Evolutionary conservation across 2,329 filamentous ascomycete species (phyloP).

Genomic region (Arthrinium puccinioides): DNA sequence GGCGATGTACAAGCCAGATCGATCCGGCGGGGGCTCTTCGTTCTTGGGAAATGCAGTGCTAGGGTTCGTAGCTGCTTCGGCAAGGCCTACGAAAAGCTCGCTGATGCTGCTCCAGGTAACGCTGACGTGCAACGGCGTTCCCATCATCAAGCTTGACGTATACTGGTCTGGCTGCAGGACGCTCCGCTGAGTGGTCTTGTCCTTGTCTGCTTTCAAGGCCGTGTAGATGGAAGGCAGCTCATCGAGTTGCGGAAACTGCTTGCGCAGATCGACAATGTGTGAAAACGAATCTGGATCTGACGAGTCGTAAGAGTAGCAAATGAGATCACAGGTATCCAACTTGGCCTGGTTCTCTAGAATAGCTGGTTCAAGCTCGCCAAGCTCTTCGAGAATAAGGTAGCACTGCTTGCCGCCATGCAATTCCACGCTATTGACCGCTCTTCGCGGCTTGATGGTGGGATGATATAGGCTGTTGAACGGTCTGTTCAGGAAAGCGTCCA

Average conservation of each 20-base stretch:
- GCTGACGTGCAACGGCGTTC: slow-evolving; percentile 86
- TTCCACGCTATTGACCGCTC: slow-evolving; percentile 93
- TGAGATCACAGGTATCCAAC: slow-evolving; percentile 84
- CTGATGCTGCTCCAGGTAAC: slow-evolving; percentile 91
- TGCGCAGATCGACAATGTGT: slow-evolving; percentile 76
- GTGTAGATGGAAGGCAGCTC: slow-evolving; percentile 88
- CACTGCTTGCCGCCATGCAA: slow-evolving; percentile 93
- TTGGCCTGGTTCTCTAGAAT: slow-evolving; percentile 88
- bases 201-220: slow-evolving; percentile 88
- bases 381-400: slow-evolving; percentile 90
- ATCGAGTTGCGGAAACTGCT: slow-evolving; percentile 75
- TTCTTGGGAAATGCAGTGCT: slow-evolving; percentile 82
- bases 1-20: slow-evolving; percentile 79
- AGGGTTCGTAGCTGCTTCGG: slow-evolving; percentile 86
- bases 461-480: slow-evolving; percentile 79
- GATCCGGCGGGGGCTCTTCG: slow-evolving; percentile 78
- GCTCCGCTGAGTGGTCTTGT: slow-evolving; percentile 92
- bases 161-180: slow-evolving; percentile 91
- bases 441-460: slow-evolving; percentile 89
- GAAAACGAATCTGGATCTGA: slow-evolving; percentile 94
- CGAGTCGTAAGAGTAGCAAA: slow-evolving; percentile 95
- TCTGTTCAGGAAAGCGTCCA: slow-evolving; percentile 85
- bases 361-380: slow-evolving; percentile 90
- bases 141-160: slow-evolving; percentile 78
- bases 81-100: slow-evolving; percentile 86